Base-by-base conservation (phyloP, 257 asterid genomes). In the Forsythia viridissima region DNA sequence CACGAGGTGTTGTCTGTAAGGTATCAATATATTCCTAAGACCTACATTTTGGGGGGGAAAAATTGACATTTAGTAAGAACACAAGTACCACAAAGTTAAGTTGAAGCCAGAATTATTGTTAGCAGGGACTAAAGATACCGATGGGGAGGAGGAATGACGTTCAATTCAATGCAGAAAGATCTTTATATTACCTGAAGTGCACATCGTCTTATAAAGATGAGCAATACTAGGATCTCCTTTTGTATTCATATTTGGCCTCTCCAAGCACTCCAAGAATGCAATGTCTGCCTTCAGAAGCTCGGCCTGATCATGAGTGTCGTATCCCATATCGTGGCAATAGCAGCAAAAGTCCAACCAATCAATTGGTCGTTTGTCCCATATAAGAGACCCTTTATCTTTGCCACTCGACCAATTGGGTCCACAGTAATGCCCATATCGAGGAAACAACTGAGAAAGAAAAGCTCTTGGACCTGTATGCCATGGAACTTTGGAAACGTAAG, bases 331-430 rank as follows among this genome's bases (percentile, higher is more conserved):
- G 24, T 94, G 98, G 83, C 98, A 94, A 80, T 94, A 94, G 90
- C 98, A 94, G 86, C 98, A 94, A 81, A 90, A 94, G 76, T 94
- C 98, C 86, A 94, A 83, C 97, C 97, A 91, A 86, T 94, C 98
- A 79, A 89, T 94, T 2, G 98, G 98, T 12, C 98, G 88, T 79
- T 79, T 92, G 90, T 94, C 97, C 98, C 98, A 94, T 36, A 94
- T 76, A 42, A 86, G 88, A 51, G 98, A 94, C 37, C 98, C 98
- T n/a, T 83, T 51, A 48, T 90, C 93, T 80, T 87, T 94, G 71
- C 98, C 98, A 80, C 98, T 94, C 0, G 98, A 94, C 98, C 98
- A 94, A 81, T 94, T 94, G 5, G 98, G 98, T 46, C 98, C 98
- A 74, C 98, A 94, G 81, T 92, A 94, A 82, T 89, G 94, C 43